Evolutionary conservation across 2,329 filamentous ascomycete genomes (phyloP).

Genomic region (Dryadomyces quercus-mongolicae): DNA sequence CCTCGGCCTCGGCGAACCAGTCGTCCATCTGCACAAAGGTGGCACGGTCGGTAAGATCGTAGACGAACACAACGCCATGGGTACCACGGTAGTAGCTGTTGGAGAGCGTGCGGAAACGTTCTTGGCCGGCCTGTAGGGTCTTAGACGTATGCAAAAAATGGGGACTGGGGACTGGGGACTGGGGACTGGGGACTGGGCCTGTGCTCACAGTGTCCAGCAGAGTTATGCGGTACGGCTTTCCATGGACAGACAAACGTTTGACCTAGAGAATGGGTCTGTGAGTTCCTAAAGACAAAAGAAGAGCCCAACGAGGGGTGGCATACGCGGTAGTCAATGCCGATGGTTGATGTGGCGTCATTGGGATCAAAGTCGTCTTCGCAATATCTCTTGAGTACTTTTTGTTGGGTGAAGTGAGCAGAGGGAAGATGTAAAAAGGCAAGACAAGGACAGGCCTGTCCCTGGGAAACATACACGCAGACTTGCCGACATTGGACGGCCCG

Average conservation of each 20-base stretch:
- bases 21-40: conserved; percentile 38
- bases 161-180: too few species aligned
- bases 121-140: conserved; percentile 26
- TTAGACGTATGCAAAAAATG: not conserved
- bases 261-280: conserved; percentile 20
- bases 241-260: conserved; percentile 39
- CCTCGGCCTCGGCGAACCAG: conserved; percentile 41
- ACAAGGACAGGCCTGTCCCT: too few species aligned
- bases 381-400: conserved; percentile 41
- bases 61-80: conserved; percentile 36
- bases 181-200: too few species aligned
- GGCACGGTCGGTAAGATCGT: conserved; percentile 34
- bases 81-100: conserved; percentile 39
- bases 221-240: conserved; percentile 37
- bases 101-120: conserved; percentile 36
- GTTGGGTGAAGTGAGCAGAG: not conserved
- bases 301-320: conserved; percentile 4
- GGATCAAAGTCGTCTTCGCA: conserved; percentile 46
- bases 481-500: conserved; percentile 42
- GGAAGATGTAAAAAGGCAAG: not conserved
- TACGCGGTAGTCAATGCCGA: conserved; percentile 46
- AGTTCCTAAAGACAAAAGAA: not conserved
- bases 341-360: conserved; percentile 40
- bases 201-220: conserved; percentile 36
- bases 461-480: conserved; percentile 34